These are phyloP conservation scores for Thraustochytrium striatum DNA, from an alignment of 352 stramenopile species.

Conservation along the genomic window DNA sequence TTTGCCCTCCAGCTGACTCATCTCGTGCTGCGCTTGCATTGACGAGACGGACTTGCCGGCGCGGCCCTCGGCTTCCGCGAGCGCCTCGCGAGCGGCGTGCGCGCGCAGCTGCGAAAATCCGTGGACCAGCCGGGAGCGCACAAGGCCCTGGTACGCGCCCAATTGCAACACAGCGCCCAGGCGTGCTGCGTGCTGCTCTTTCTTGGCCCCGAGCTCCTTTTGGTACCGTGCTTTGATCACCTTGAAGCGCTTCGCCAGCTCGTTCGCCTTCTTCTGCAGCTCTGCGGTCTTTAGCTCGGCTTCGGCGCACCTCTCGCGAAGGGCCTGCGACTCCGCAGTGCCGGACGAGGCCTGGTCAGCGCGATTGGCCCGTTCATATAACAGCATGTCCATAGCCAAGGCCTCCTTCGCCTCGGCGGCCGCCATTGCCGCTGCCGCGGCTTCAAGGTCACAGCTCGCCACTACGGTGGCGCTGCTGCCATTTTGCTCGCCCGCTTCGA, in stretches of 20 bases:
- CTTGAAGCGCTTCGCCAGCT: not conserved
- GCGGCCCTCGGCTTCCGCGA: not conserved
- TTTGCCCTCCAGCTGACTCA: not conserved
- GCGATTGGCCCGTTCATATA: too few relatives aligned
- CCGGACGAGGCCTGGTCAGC: too few relatives aligned
- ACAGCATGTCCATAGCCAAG: too few relatives aligned
- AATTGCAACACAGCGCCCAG: not conserved
- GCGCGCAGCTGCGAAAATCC: not conserved
- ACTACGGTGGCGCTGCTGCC: too few relatives aligned
- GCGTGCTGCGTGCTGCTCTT: not conserved
- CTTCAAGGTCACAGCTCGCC: too few relatives aligned
- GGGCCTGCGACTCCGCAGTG: too few relatives aligned
- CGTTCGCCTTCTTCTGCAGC: not conserved
- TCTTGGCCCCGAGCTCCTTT: not conserved
- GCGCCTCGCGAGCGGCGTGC: not conserved
- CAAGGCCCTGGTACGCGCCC: not conserved
- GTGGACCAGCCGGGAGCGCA: not conserved
- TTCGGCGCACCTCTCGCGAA: too few relatives aligned
- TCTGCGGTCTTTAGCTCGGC: not conserved
- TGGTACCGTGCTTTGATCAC: not conserved
- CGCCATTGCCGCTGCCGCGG: too few relatives aligned
- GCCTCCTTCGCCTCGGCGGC: too few relatives aligned
- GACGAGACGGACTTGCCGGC: not conserved
- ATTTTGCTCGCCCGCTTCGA: too few relatives aligned
- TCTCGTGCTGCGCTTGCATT: not conserved